Percentiles rank a stretch among this genome's conserved stretches.
Evolutionary conservation across 1,139 yeast genomes (phyloP).

Genomic region (Nakaseomyces bracarensis): DNA sequence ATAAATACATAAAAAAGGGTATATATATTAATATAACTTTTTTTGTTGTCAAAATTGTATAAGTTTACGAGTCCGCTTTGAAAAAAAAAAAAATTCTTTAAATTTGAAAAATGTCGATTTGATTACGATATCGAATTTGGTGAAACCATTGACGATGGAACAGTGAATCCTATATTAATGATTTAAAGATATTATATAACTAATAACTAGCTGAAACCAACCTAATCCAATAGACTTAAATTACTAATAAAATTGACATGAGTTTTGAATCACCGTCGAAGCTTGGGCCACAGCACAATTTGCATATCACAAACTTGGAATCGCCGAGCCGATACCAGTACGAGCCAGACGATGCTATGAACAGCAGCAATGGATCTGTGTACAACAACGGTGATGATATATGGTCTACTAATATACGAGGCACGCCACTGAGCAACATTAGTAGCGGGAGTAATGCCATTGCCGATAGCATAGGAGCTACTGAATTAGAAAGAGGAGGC

Average conservation of each 20-base stretch:
- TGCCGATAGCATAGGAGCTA: background rate
- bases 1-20: too few relatives aligned
- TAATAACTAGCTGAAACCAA: too few relatives aligned
- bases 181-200: too few relatives aligned
- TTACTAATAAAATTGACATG: background rate
- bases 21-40: too few relatives aligned
- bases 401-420: slow-evolving; percentile 4
- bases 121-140: too few relatives aligned
- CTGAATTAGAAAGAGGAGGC: background rate
- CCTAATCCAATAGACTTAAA: too few relatives aligned
- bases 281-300: slow-evolving; percentile 2
- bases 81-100: too few relatives aligned
- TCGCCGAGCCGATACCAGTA: slow-evolving; percentile 3
- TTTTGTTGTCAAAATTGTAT: too few relatives aligned
- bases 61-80: too few relatives aligned
- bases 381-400: background rate
- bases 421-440: slow-evolving; percentile 2
- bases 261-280: slow-evolving; percentile 5
- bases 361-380: slow-evolving; percentile 1
- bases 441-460: background rate
- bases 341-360: background rate
- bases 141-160: too few relatives aligned
- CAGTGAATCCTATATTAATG: too few relatives aligned
- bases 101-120: too few relatives aligned
- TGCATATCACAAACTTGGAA: slow-evolving; percentile 1